Evolutionary conservation across 2,329 filamentous ascomycete species (phyloP), one percentile per base, ranked within the genome.

Genomic region (Curvularia spicifera): DNA sequence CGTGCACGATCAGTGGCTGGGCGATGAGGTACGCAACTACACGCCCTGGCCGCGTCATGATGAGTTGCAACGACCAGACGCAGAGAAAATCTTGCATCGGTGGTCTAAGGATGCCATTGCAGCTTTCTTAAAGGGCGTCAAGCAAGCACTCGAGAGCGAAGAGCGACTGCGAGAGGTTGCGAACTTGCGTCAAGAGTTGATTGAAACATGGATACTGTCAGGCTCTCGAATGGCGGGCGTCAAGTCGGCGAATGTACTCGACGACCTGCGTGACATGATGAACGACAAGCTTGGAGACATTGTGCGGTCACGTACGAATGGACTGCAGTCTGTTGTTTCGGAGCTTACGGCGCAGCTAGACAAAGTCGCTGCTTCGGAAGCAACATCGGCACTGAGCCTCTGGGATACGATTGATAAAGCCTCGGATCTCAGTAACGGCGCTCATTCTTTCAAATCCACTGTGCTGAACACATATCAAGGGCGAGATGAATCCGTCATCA

Each of bases 21-120:
- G 90, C 18, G 87, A 93, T 7, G 91, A 96, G 59, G 90, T 97
- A 42, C 86, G 86, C 46, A 90, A 89, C 64, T 97, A 96, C 72
- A 94, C 88, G 0, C 93, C 93, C 0, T 97, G 92, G 79, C 90
- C 96, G 35, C 87, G 91, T 29, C 88, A 96, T 67, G 91, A 93
- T 64, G 90, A 95, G 64, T 67, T 83, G 5, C 71, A 78, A 24
- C 61, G 71, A 29, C 55, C 72, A 2, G 79, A 82, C 18, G 79
- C 75, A 5, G 76, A 79, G 56, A 77, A 70, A 20, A 69, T 80
- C 50, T 60, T 78, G 26, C 73, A 74, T 44, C 65, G 68, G 39
- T 81, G 77, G 79, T 78, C 75, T 8, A 76, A 70, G 57, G 71
- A 75, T 47, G 77, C 76, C 24, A 74, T 79, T 20, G 59, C 68